phyloP scores from a whole-genome alignment of 139 green algal genomes.

The Coelastrella sp. region DNA sequence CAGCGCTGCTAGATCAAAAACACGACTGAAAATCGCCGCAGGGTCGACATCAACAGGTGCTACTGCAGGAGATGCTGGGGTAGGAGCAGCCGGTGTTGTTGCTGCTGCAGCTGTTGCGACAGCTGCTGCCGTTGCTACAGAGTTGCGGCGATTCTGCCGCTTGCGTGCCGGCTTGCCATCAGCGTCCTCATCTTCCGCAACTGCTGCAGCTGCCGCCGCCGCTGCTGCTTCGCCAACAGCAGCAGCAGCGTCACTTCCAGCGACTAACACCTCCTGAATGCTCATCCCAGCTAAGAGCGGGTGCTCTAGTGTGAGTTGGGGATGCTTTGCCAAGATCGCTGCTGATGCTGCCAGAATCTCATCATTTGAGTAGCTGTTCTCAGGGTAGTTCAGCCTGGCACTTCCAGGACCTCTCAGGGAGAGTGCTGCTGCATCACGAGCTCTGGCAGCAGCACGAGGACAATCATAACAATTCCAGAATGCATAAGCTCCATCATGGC shows the following conservation, averaged over 20 bases:
- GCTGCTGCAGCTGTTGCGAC: not conserved
- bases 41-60: not conserved
- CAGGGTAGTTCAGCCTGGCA: slow-evolving; percentile 37
- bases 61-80: no score
- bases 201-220: not conserved
- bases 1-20: slow-evolving; percentile 37
- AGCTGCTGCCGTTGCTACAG: not conserved
- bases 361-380: slow-evolving; percentile 13
- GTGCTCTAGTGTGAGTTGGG: slow-evolving; percentile 18
- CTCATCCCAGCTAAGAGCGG: not conserved
- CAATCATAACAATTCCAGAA: slow-evolving; percentile 41
- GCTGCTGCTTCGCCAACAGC: not conserved
- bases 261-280: not conserved
- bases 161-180: not conserved
- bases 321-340: slow-evolving; percentile 15
- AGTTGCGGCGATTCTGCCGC: not conserved
- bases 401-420: slow-evolving; percentile 9
- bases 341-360: slow-evolving; percentile 23
- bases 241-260: slow-evolving; percentile 1
- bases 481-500: slow-evolving; percentile 30
- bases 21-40: slow-evolving; percentile 22
- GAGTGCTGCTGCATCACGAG: slow-evolving; percentile 22
- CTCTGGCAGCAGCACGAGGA: not conserved
- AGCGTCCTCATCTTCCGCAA: not conserved
- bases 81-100: not conserved